Evolutionary conservation across 805 yeast genomes (phyloP), one percentile per base, ranked within the genome.

Genomic region (Kuraishia hungarica): DNA sequence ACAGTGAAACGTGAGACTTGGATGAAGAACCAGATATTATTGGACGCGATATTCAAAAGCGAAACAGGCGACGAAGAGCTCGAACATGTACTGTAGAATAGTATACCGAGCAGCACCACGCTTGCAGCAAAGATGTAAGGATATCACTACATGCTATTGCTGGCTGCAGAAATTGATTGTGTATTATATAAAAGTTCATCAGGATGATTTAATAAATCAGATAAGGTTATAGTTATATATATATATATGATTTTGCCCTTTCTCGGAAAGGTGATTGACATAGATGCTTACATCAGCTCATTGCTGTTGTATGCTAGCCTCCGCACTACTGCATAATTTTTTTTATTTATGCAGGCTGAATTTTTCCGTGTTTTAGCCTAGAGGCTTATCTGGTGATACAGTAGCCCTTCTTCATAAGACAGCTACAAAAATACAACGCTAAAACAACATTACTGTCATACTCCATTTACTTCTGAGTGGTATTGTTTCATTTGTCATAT

Each of bases 21-120:
- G 70, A 51, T 66, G 46, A 68, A 67, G 39, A 64, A 57, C 39
- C 70, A 68, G 54, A 35, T 61, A 3, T 50, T 65, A 11, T 53
- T 67, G 28, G 64, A 65, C 50, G 61, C 60, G 2, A 50, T 61
- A 10, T 23, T 24, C 43, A n/a, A 46, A 28, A 35, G 29, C 48
- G 53, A 52, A 43, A 28, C 47, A 10, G 21, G 54, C 4, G 51
- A 47, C 15, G 51, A n/a, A 7, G 39, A 52, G 19, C 28, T 28
- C 28, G 47, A 43, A 35, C n/a, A 10, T 13, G 19, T 51, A 6
- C 20, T 19, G 20, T 51, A 43, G 26, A n/a, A n/a, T n/a, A n/a
- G n/a, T n/a, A n/a, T n/a, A n/a, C n/a, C n/a, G n/a, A n/a, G n/a
- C n/a, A n/a, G n/a, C n/a, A n/a, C 7, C 17, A 50, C 7, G 17